phyloP scores from a whole-genome alignment of 2,329 filamentous ascomycete genomes.

The Paracorniculantispora psalliotae region DNA sequence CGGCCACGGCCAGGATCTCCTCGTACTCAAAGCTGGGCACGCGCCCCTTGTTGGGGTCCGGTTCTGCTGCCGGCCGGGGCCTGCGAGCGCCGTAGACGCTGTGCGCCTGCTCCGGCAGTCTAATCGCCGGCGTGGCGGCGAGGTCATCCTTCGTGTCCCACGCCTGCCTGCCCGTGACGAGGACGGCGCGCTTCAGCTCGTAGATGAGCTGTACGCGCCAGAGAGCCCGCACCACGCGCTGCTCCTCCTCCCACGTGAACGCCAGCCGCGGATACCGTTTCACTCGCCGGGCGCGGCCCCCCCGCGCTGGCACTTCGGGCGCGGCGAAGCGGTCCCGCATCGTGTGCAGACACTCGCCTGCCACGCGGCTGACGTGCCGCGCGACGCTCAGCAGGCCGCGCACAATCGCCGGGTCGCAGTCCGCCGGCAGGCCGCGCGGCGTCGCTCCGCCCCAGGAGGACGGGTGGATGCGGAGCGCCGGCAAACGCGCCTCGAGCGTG shows the following conservation, averaged over 20 bases:
- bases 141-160: background rate
- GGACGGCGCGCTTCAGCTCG: background rate
- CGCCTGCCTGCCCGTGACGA: background rate
- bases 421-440: background rate
- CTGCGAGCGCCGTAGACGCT: background rate
- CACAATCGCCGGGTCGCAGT: background rate
- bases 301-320: too few relatives aligned
- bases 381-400: background rate
- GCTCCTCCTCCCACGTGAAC: background rate
- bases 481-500: background rate
- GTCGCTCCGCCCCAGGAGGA: background rate
- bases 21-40: background rate
- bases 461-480: background rate
- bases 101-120: background rate
- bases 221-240: background rate
- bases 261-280: too few relatives aligned
- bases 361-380: background rate
- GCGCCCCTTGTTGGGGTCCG: background rate
- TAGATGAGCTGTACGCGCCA: background rate
- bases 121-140: background rate
- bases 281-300: too few relatives aligned
- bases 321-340: too few relatives aligned
- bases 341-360: background rate
- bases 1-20: background rate
- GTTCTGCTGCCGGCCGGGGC: too few relatives aligned